Conservation (phyloP, 2,329 filamentous ascomycete genomes). For the Colletotrichum sojae region DNA sequence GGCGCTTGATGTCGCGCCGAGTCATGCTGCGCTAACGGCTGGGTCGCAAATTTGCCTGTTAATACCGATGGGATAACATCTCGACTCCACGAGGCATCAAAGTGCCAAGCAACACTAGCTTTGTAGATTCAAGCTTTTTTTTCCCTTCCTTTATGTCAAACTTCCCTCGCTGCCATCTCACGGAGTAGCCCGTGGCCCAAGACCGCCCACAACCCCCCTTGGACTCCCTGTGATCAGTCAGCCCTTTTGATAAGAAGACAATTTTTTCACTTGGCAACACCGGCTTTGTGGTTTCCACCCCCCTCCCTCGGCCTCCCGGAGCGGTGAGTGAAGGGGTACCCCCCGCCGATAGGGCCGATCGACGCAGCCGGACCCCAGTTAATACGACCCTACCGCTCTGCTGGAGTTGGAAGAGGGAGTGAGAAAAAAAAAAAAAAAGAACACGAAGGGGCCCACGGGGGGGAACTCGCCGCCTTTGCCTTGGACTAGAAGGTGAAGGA, state of each 20-base stretch:
- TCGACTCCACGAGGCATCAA: constrained; percentile 14
- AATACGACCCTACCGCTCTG: constrained; percentile 26
- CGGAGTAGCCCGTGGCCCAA: neutral
- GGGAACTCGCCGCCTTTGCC: constrained; percentile 5
- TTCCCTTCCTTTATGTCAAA: neutral
- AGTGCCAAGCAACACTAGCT: neutral
- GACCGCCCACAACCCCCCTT: neutral
- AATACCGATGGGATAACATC: neutral
- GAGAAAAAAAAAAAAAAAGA: constrained; percentile 10
- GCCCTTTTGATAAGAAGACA: neutral
- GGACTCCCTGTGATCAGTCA: neutral
- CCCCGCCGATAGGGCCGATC: constrained; percentile 40
- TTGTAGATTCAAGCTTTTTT: neutral
- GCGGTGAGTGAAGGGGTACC: constrained; percentile 29
- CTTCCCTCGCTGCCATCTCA: neutral
- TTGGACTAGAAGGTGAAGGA: constrained; percentile 13
- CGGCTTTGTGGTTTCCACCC: neutral
- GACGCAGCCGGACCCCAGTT: constrained; percentile 32
- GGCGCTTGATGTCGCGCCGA: constrained; percentile 29
- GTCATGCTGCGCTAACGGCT: constrained; percentile 7
- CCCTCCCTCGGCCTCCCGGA: constrained; percentile 4
- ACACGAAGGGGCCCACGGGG: constrained; percentile 12
- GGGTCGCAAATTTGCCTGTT: constrained; percentile 3
- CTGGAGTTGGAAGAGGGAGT: neutral
- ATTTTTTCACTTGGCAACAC: neutral